These are phyloP conservation scores for Aspergillus alliaceus DNA, from an alignment of 2,329 filamentous ascomycete species.

Conservation along the genomic window DNA sequence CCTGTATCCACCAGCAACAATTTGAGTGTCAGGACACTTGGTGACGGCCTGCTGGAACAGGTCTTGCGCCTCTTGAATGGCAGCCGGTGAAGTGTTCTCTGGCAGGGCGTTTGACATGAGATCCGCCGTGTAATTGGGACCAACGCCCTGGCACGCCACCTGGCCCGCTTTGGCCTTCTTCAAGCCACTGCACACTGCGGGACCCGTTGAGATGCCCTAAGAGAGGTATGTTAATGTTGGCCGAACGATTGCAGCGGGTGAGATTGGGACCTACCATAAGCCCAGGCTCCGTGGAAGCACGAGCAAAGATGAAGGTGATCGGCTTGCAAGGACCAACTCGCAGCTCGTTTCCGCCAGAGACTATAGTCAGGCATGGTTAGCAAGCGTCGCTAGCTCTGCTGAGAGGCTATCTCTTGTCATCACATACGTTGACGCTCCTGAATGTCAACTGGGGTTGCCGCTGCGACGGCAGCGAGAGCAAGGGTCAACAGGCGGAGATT, in stretches of 20 bases:
- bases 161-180: slow-evolving; percentile 15
- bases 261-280: slow-evolving; percentile 41
- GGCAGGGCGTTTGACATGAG: slow-evolving; percentile 40
- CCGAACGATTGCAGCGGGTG: background rate
- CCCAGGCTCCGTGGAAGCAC: slow-evolving; percentile 51
- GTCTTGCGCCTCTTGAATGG: slow-evolving; percentile 43
- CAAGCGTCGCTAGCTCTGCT: background rate
- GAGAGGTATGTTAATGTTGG: background rate
- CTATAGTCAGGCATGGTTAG: slow-evolving; percentile 4
- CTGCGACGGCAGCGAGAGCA: slow-evolving; percentile 1
- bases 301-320: slow-evolving; percentile 51
- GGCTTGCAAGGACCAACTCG: slow-evolving; percentile 40
- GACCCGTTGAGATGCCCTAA: slow-evolving; percentile 33
- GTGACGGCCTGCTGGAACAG: slow-evolving; percentile 43
- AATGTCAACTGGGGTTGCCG: background rate
- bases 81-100: slow-evolving; percentile 33
- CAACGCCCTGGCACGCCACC: slow-evolving; percentile 46
- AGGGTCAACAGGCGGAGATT: background rate
- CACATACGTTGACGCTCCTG: slow-evolving; percentile 7
- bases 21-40: slow-evolving; percentile 47
- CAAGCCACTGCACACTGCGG: slow-evolving; percentile 30
- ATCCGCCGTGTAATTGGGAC: slow-evolving; percentile 42
- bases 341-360: slow-evolving; percentile 37
- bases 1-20: slow-evolving; percentile 49
- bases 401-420: background rate